Evolutionary conservation across 805 yeast genomes (phyloP).

Genomic region (Metschnikowia koreensis): DNA sequence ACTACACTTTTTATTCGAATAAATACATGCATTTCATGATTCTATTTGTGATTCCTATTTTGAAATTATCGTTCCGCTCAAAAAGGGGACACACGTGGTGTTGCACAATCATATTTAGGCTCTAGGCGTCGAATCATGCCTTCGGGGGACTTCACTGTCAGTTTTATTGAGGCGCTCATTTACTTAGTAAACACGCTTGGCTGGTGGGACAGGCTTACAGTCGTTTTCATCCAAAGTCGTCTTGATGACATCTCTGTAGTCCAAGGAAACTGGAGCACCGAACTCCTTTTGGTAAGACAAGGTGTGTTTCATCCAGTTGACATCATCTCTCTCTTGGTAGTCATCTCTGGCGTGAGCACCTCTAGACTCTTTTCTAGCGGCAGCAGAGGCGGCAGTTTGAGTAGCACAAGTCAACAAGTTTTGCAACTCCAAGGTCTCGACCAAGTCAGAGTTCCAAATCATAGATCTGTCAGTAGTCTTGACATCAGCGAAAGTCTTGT

Average conservation of each 20-base stretch:
- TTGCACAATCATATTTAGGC: not conserved
- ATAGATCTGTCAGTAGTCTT: conserved; percentile 93
- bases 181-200: conserved; percentile 83
- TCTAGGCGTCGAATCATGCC: conserved; percentile 1
- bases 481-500: conserved; percentile 67
- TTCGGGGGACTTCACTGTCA: not conserved
- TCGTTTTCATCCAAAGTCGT: conserved; percentile 87
- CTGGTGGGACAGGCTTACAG: conserved; percentile 96
- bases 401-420: conserved; percentile 95
- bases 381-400: conserved; percentile 93
- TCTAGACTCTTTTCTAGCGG: conserved; percentile 94
- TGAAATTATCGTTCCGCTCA: not conserved
- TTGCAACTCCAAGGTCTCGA: conserved; percentile 93
- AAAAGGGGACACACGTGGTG: not conserved
- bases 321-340: conserved; percentile 93
- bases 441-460: conserved; percentile 98
- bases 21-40: conserved; percentile 16
- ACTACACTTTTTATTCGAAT: not conserved
- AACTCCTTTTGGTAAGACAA: conserved; percentile 80
- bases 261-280: conserved; percentile 71
- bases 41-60: conserved; percentile 4
- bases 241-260: conserved; percentile 81
- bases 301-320: conserved; percentile 96
- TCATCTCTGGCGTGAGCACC: conserved; percentile 99
- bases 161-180: not conserved